phyloP scores from a whole-genome alignment of 2,329 filamentous ascomycete genomes.

The Nemania diffusa region DNA sequence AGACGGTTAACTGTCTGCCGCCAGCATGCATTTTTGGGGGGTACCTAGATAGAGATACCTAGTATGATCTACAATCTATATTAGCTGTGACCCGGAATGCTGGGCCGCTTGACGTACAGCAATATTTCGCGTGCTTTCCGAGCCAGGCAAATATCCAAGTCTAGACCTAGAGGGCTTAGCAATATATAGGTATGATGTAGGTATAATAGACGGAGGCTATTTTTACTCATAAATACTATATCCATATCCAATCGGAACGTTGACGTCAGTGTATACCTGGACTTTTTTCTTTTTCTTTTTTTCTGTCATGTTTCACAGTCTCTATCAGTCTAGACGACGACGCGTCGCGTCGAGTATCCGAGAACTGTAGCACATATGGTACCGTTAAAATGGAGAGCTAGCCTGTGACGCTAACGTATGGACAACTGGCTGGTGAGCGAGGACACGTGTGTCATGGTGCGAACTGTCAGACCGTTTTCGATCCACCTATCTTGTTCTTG shows the following conservation, averaged over 20 bases:
- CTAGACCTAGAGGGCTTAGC: background rate
- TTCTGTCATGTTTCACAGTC: background rate
- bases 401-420: background rate
- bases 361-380: slow-evolving; percentile 10
- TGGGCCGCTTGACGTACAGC: slow-evolving; percentile 10
- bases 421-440: background rate
- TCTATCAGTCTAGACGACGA: too few relatives aligned
- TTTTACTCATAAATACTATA: slow-evolving; percentile 4
- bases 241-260: background rate
- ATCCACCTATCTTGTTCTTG: background rate
- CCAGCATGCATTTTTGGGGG: background rate
- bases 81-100: slow-evolving; percentile 5
- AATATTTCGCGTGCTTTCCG: background rate
- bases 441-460: slow-evolving; percentile 4
- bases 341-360: slow-evolving; percentile 4
- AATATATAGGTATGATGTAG: background rate
- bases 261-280: background rate
- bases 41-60: background rate
- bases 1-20: slow-evolving; percentile 5
- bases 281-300: background rate
- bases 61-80: slow-evolving; percentile 5
- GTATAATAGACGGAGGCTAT: background rate
- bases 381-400: slow-evolving; percentile 1
- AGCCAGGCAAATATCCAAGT: background rate
- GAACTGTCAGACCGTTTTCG: slow-evolving; percentile 4